Evolutionary conservation across 306 rosid genomes (phyloP).

Genomic region (Argentina anserina): DNA sequence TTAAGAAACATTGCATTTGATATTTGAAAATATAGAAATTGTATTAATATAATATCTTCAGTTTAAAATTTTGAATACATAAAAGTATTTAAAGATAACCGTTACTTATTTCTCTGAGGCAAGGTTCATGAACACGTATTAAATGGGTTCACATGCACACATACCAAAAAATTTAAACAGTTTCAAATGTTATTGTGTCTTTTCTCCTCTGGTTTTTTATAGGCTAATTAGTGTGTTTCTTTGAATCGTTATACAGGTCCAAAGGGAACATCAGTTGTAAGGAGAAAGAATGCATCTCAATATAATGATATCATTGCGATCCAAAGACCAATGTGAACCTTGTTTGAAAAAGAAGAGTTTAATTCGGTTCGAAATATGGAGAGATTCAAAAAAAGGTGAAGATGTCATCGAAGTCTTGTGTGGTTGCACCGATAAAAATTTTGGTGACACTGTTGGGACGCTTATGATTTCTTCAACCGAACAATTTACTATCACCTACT

Average conservation of each 20-base stretch:
- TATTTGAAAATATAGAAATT: too few species aligned
- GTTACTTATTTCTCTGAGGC: too few species aligned
- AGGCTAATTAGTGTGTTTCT: neutral
- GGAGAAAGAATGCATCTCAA: neutral
- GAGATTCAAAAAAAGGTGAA: conserved; percentile 24
- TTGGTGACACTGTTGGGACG: conserved; percentile 36
- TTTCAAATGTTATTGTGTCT: too few species aligned
- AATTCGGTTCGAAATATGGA: neutral
- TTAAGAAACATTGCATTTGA: too few species aligned
- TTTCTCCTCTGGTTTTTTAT: too few species aligned
- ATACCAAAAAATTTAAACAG: too few species aligned
- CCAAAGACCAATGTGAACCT: neutral
- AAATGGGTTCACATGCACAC: too few species aligned
- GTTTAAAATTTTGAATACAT: too few species aligned
- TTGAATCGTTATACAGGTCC: neutral
- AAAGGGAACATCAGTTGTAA: neutral
- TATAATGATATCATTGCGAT: neutral
- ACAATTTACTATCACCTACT: conserved; percentile 31
- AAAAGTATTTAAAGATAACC: too few species aligned
- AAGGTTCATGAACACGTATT: too few species aligned
- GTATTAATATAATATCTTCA: too few species aligned
- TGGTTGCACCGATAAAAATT: conserved; percentile 39
- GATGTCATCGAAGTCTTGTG: conserved; percentile 41
- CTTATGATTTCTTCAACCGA: conserved; percentile 32
- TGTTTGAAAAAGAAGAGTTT: conserved; percentile 25